Percentiles rank a stretch among this genome's conserved stretches.
phyloP scores from a whole-genome alignment of 306 rosid genomes.

The Casuarina cunninghamiana region DNA sequence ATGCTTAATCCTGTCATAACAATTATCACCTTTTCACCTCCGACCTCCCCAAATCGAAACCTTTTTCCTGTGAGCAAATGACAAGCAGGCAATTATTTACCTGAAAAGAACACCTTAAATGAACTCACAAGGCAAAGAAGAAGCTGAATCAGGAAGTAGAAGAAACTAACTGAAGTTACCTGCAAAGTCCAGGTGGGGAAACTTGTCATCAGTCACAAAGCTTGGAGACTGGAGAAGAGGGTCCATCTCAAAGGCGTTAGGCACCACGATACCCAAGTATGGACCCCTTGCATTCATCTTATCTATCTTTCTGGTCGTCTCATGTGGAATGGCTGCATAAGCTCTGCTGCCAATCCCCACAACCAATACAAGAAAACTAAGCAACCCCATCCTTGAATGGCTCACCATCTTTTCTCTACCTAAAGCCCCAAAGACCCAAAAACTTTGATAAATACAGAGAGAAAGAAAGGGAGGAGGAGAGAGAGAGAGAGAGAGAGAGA shows the following conservation, averaged over 20 bases:
- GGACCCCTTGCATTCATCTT: constrained; percentile 53
- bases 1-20: constrained; percentile 69
- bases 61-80: constrained; percentile 49
- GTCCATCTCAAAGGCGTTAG: constrained; percentile 64
- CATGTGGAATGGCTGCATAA: constrained; percentile 36
- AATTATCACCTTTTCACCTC: constrained; percentile 48
- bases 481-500: background rate
- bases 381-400: constrained; percentile 28
- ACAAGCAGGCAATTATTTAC: background rate
- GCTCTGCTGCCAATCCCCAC: constrained; percentile 26
- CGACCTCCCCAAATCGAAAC: constrained; percentile 63
- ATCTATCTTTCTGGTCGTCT: constrained; percentile 36
- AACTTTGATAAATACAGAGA: background rate
- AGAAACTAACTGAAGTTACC: constrained; percentile 25
- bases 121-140: no score
- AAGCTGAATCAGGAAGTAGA: background rate
- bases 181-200: constrained; percentile 55
- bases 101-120: no score
- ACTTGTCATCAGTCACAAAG: constrained; percentile 38
- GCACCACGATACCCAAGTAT: constrained; percentile 72
- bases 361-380: constrained; percentile 33
- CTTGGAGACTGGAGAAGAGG: constrained; percentile 71
- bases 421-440: background rate
- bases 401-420: constrained; percentile 21
- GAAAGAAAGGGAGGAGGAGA: background rate